Base-by-base conservation (phyloP, 225 moss, liverwort and hornwort species). In the Sphagnum contortum region DNA sequence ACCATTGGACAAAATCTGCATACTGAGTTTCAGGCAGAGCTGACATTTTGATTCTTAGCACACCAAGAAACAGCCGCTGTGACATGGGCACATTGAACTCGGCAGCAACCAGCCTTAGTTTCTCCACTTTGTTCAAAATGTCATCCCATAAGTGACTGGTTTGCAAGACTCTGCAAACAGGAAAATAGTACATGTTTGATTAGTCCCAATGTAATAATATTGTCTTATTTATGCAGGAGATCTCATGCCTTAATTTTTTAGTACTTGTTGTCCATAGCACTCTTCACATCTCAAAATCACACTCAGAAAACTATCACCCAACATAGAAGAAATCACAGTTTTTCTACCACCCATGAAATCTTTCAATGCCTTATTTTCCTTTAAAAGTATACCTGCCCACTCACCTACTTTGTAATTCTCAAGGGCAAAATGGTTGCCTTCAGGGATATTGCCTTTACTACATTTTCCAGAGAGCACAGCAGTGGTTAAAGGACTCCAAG, bases 401-500 rank as follows among this genome's bases (percentile, higher is more conserved):
- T n/a, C 61, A 70, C 77, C 11, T 57, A 90, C 92, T 90, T 95
- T 84, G 8, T 95, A 90, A 44, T 75, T 83, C 6, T 81, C 81
- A 69, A 95, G 66, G 12, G 89, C 57, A 78, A 92, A 78, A 57
- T 89, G 88, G 60, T 88, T 91, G 61, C 89, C 84, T 69, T 84
- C 74, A 50, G 91, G 94, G 45, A 95, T 87, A 4, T 81, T 74
- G 49, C 66, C 88, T 65, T 81, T 86, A 48, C 77, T 75, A 52
- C 91, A 95, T 62, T 91, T 95, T 49, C 94, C 94, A 11, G 91
- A 84, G 47, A 95, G 78, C 57, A 95, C 91, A 71, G 91, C 91
- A 29, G 91, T 91, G 45, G 94, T 91, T 59, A 91, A 85, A 46
- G 94, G 94, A 61, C 94, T 95, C 94, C 94, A 95, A 3, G 94